Conservation (phyloP, 441 rosid genomes). For the Macaranga tanarius region DNA sequence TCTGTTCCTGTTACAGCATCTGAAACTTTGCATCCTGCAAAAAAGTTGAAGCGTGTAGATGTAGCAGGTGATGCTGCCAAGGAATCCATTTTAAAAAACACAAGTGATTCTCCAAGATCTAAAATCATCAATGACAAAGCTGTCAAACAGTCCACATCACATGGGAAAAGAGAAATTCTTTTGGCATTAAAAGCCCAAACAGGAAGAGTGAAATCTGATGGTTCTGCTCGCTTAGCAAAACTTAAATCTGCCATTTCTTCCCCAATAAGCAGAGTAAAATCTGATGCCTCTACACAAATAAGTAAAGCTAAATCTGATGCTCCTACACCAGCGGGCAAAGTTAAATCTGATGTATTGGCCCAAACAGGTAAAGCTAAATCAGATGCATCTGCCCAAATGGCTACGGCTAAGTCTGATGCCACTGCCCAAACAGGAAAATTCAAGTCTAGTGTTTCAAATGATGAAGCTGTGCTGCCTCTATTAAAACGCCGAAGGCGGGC, state of each 20-base stretch:
- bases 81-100: constrained; percentile 29
- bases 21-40: constrained; percentile 49
- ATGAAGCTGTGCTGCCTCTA: constrained; percentile 62
- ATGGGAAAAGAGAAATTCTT: constrained; percentile 36
- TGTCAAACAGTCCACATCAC: constrained; percentile 32
- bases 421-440: constrained; percentile 26
- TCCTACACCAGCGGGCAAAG: constrained; percentile 12
- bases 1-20: constrained; percentile 38
- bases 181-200: constrained; percentile 49
- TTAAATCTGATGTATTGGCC: constrained; percentile 24
- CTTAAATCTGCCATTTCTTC: constrained; percentile 33
- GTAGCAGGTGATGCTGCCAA: constrained; percentile 35
- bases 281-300: constrained; percentile 24
- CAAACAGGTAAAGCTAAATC: constrained; percentile 32
- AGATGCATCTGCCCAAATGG: constrained; percentile 27
- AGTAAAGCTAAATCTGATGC: constrained; percentile 23
- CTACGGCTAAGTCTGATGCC: constrained; percentile 18
- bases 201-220: constrained; percentile 19
- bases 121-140: constrained; percentile 36
- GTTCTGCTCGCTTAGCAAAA: constrained; percentile 20
- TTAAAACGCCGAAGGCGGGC: constrained; percentile 60
- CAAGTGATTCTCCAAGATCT: constrained; percentile 34
- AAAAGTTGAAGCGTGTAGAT: constrained; percentile 48
- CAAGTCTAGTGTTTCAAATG: constrained; percentile 46
- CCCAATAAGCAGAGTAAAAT: constrained; percentile 20